These are phyloP conservation scores for Osmanthus fragrans DNA, from an alignment of 257 asterid genomes.

Conservation along the genomic window DNA sequence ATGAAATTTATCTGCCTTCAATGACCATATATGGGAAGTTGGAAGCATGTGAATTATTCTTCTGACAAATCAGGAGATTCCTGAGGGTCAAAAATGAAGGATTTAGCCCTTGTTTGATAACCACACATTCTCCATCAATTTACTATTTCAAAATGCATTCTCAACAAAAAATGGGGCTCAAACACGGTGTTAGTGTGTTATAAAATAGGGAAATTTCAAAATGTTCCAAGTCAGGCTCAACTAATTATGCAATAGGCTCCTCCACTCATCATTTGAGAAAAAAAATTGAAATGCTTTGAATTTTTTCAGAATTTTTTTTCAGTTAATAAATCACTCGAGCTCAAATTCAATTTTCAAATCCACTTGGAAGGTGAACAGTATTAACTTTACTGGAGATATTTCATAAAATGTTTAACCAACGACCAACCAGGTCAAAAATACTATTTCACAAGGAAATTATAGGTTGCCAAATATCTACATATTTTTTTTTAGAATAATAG, in stretches of 20 bases:
- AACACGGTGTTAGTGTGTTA: neutral
- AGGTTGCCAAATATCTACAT: neutral
- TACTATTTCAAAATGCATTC: too few relatives aligned
- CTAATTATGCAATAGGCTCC: neutral
- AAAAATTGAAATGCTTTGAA: neutral
- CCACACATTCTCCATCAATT: too few relatives aligned
- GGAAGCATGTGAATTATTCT: neutral
- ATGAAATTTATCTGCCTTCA: neutral
- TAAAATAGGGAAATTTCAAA: neutral
- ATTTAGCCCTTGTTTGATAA: neutral
- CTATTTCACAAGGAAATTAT: neutral
- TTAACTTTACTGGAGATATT: neutral
- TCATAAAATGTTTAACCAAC: neutral
- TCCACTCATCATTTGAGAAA: neutral
- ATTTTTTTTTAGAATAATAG: neutral
- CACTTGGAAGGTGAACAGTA: neutral
- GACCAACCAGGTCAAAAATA: neutral
- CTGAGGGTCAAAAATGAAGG: neutral
- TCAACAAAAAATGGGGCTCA: too few relatives aligned
- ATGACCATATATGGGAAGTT: neutral
- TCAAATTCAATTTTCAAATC: neutral
- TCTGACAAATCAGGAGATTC: neutral
- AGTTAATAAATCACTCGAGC: neutral
- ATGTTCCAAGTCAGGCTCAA: neutral
- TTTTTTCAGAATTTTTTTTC: neutral